These are phyloP conservation scores for Gracilaria gracilis DNA, from an alignment of 23 red algal species.

Conservation along the genomic window DNA sequence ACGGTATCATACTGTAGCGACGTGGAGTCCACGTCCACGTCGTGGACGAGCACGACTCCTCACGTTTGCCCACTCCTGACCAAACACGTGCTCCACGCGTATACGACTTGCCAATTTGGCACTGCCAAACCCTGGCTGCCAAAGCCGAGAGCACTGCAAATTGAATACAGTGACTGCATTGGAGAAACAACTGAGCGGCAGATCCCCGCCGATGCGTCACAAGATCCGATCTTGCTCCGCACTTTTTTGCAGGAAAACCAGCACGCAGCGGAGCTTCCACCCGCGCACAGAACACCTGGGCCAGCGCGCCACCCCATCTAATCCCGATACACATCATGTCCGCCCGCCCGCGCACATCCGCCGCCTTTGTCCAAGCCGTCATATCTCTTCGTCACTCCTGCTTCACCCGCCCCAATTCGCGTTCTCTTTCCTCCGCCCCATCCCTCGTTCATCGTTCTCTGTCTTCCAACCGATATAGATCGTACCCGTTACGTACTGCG, in stretches of 20 bases:
- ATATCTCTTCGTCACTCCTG: not conserved
- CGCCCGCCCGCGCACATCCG: slow-evolving; percentile 3
- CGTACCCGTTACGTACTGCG: not conserved
- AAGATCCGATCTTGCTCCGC: too few relatives aligned
- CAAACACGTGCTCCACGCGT: not conserved
- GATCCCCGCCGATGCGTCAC: too few relatives aligned
- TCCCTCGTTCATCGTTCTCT: not conserved
- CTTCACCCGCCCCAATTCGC: slow-evolving; percentile 12
- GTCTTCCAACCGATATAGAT: not conserved
- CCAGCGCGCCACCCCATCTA: not conserved
- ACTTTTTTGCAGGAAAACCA: too few relatives aligned
- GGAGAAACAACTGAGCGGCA: too few relatives aligned
- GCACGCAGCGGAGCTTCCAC: not conserved
- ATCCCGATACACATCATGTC: not conserved
- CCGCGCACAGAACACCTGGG: not conserved
- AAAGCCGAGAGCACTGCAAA: too few relatives aligned
- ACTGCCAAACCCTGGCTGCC: too few relatives aligned
- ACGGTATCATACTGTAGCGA: too few relatives aligned
- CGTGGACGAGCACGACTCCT: not conserved
- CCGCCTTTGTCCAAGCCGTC: slow-evolving; percentile 26
- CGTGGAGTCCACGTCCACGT: too few relatives aligned
- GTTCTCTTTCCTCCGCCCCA: not conserved
- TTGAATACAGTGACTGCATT: too few relatives aligned
- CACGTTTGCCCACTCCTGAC: not conserved
- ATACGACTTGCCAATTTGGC: too few relatives aligned